phyloP scores from a whole-genome alignment of 441 rosid species.

The Eruca vesicaria region DNA sequence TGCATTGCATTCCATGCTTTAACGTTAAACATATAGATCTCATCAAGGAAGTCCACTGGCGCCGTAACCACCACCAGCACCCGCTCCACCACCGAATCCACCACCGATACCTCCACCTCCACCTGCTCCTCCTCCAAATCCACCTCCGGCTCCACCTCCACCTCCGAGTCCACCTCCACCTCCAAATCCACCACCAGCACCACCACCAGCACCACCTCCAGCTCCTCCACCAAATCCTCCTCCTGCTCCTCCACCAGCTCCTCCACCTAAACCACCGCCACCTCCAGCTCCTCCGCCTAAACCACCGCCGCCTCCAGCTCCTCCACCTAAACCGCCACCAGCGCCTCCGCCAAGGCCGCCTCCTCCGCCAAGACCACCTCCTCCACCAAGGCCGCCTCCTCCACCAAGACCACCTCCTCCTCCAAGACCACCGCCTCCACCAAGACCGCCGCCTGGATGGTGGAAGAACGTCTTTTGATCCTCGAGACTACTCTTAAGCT shows the following conservation, averaged over 20 bases:
- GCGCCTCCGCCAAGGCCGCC: conserved; percentile 16
- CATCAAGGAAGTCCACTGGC: conserved; percentile 24
- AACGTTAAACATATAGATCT: conserved; percentile 17
- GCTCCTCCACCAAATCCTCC: conserved; percentile 28
- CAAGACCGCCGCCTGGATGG: conserved; percentile 19
- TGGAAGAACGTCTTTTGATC: conserved; percentile 33
- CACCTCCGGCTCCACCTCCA: conserved; percentile 32
- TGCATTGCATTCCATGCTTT: conserved; percentile 23
- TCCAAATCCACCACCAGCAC: conserved; percentile 19
- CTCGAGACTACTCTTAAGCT: conserved; percentile 31
- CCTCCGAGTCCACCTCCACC: conserved; percentile 14
- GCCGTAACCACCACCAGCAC: conserved; percentile 32
- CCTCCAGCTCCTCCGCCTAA: conserved; percentile 20
- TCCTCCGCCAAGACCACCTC: conserved; percentile 14
- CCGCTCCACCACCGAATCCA: conserved; percentile 24
- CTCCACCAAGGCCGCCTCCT: conserved; percentile 15
- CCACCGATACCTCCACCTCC: conserved; percentile 14
- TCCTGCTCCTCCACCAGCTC: conserved; percentile 16
- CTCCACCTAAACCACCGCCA: conserved; percentile 29
- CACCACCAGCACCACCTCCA: conserved; percentile 27
- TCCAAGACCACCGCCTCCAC: conserved; percentile 19
- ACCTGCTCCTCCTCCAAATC: conserved; percentile 35
- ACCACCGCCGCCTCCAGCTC: conserved; percentile 23
- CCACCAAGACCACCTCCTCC: conserved; percentile 11
- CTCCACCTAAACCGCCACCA: conserved; percentile 15